phyloP scores from a whole-genome alignment of 2,329 filamentous ascomycete species.

The Dactylellina drechsleri region DNA sequence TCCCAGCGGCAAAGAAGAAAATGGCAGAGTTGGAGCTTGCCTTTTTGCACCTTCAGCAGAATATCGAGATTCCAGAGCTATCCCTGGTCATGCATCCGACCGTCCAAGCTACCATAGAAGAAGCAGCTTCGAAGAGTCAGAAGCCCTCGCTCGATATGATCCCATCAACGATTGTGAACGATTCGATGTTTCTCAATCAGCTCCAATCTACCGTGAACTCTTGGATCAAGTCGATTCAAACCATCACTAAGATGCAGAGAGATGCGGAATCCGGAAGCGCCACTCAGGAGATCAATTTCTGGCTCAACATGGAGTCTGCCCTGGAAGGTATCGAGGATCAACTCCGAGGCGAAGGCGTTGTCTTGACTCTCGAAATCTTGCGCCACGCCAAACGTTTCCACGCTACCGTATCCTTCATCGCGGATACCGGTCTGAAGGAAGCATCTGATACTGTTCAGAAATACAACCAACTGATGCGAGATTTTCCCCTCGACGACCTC shows the following conservation, averaged over 20 bases:
- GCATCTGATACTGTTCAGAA: constrained; percentile 96
- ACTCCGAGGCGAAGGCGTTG: constrained; percentile 85
- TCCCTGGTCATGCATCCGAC: constrained; percentile 87
- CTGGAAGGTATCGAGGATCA: constrained; percentile 91
- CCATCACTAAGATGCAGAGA: constrained; percentile 91
- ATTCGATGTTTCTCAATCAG: constrained; percentile 91
- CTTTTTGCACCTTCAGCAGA: constrained; percentile 91
- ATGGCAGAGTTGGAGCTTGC: constrained; percentile 93
- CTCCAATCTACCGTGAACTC: constrained; percentile 92
- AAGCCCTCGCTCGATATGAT: constrained; percentile 83
- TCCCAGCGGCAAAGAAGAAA: constrained; percentile 96
- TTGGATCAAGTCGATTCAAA: constrained; percentile 99
- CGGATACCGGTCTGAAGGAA: constrained; percentile 95
- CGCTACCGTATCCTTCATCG: constrained; percentile 93
- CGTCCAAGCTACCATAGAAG: constrained; percentile 84
- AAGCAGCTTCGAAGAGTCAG: constrained; percentile 73
- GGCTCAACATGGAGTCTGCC: constrained; percentile 95
- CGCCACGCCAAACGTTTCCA: constrained; percentile 98
- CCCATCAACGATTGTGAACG: constrained; percentile 77
- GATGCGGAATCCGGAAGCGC: constrained; percentile 82
- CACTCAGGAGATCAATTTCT: constrained; percentile 98
- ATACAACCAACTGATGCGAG: constrained; percentile 98
- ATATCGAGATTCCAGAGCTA: constrained; percentile 95
- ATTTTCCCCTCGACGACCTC: constrained; percentile 94
- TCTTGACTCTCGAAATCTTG: constrained; percentile 90